These are phyloP conservation scores for Vitis rupestris DNA, from an alignment of 164 flowering plant species.

Conservation along the genomic window DNA sequence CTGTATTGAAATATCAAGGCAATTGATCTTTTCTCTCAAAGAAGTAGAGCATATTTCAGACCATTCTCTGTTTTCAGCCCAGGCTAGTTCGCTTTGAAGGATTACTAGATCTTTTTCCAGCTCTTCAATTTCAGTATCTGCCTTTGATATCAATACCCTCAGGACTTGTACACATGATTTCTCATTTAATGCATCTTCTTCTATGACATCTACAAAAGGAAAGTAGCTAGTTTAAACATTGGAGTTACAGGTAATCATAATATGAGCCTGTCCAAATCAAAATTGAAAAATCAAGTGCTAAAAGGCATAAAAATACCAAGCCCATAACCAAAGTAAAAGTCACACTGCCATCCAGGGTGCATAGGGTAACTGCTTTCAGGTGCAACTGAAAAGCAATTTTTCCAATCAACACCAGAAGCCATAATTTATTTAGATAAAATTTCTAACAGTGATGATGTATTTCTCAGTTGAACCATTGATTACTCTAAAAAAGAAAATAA, in stretches of 20 bases:
- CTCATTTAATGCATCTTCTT: conserved; percentile 48
- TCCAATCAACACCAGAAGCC: background rate
- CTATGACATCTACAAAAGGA: conserved; percentile 34
- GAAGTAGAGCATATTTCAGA: conserved; percentile 28
- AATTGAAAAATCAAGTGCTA: background rate
- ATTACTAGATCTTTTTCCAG: conserved; percentile 41
- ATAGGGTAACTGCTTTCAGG: conserved; percentile 8
- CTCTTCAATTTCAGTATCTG: conserved; percentile 47
- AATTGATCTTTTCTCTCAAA: conserved; percentile 32
- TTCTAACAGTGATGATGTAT: background rate
- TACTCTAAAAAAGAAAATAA: background rate
- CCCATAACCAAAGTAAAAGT: conserved; percentile 24
- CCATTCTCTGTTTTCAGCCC: conserved; percentile 34
- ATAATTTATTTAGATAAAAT: background rate
- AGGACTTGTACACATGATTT: conserved; percentile 44
- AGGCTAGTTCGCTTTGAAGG: conserved; percentile 40
- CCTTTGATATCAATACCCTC: conserved; percentile 29
- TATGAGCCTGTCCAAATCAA: background rate
- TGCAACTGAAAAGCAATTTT: conserved; percentile 15
- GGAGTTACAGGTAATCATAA: background rate
- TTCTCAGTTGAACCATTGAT: background rate
- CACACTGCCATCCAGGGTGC: conserved; percentile 22
- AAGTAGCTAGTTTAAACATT: background rate
- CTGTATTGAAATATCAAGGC: conserved; percentile 20
- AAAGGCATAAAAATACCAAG: conserved; percentile 18